These are phyloP conservation scores for Salix purpurea DNA, from an alignment of 345 rosid genomes.

Conservation along the genomic window DNA sequence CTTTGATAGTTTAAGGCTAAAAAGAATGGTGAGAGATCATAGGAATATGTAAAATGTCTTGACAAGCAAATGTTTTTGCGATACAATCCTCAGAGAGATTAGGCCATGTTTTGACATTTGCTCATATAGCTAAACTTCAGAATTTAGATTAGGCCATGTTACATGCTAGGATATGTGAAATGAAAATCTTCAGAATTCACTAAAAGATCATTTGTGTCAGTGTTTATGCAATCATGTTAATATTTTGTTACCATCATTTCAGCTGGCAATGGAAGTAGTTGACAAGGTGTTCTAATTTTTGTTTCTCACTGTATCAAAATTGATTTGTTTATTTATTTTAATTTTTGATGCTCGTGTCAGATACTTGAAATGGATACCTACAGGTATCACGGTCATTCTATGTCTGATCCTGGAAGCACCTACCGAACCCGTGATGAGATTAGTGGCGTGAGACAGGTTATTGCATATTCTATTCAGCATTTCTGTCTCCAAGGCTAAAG, in stretches of 20 bases:
- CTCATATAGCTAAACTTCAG: neutral
- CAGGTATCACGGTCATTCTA: conserved; percentile 97
- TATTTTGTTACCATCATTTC: neutral
- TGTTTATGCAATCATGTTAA: neutral
- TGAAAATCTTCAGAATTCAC: neutral
- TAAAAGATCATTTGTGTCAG: neutral
- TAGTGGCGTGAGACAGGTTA: conserved; percentile 87
- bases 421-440: conserved; percentile 98
- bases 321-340: neutral
- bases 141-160: neutral
- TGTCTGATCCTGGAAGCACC: conserved; percentile 99
- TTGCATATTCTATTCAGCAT: conserved; percentile 1
- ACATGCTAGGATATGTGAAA: neutral
- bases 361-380: conserved; percentile 99
- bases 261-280: neutral
- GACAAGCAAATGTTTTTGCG: too few relatives aligned
- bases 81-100: too few relatives aligned
- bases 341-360: conserved; percentile 37
- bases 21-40: too few relatives aligned
- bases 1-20: neutral
- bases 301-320: neutral
- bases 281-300: neutral
- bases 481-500: neutral
- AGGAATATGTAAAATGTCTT: too few relatives aligned
- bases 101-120: neutral